Evolutionary conservation across 2,329 filamentous ascomycete genomes (phyloP).

Genomic region (Xylaria sp.): DNA sequence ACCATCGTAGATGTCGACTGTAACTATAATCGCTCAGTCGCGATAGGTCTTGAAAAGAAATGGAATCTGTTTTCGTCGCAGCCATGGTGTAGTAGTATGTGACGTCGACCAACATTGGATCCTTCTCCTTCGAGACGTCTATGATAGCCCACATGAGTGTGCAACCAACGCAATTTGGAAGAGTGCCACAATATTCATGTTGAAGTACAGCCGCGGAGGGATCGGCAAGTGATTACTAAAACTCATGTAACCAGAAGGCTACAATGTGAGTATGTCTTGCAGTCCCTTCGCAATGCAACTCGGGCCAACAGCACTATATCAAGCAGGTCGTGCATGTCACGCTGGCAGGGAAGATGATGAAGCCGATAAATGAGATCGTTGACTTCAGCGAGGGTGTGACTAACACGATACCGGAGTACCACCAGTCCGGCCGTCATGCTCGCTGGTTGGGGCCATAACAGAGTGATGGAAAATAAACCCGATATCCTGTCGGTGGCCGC

Average conservation of each 20-base stretch:
- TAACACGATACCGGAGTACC: conserved; percentile 22
- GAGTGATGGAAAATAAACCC: conserved; percentile 18
- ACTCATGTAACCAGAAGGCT: conserved; percentile 32
- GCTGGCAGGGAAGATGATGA: conserved; percentile 23
- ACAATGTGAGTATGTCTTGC: conserved; percentile 9
- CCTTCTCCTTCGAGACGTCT: conserved; percentile 10
- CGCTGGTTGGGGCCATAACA: conserved; percentile 7
- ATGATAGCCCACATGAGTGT: conserved; percentile 15
- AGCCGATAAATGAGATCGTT: conserved; percentile 31
- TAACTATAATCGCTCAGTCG: not conserved
- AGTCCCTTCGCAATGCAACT: conserved; percentile 13
- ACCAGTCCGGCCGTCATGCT: conserved; percentile 23
- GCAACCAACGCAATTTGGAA: conserved; percentile 30
- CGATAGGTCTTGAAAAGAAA: conserved; percentile 4
- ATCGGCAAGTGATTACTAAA: conserved; percentile 41
- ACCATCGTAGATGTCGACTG: not conserved
- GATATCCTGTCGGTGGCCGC: conserved; percentile 32
- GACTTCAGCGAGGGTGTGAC: conserved; percentile 31
- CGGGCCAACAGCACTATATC: conserved; percentile 22
- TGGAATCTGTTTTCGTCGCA: conserved; percentile 9
- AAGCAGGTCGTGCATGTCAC: conserved; percentile 29
- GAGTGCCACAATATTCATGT: conserved; percentile 27
- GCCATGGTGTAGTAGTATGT: conserved; percentile 3
- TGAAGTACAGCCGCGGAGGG: conserved; percentile 29
- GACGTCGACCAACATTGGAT: conserved; percentile 10